Evolutionary conservation across 306 rosid species (phyloP), one percentile per base, ranked within the genome.

Genomic region (Hippophae rhamnoides): DNA sequence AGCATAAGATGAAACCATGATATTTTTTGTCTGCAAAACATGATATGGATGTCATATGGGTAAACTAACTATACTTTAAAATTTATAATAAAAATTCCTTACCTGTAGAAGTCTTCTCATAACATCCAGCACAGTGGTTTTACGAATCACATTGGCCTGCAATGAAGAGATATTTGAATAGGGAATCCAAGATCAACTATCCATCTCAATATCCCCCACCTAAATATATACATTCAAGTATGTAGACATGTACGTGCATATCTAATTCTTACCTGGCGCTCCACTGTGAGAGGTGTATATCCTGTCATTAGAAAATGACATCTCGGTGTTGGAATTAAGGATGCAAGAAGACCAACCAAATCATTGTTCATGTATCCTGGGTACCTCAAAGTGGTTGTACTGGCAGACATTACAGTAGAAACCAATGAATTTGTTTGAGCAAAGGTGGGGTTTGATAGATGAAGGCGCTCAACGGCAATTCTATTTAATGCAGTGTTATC

Each of bases 301-400:
- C 99, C 99, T 45, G 99, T 92, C 99, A 92, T 92, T 64, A 92
- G 93, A 78, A 92, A 92, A 73, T 92, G 99, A 72, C 99, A 92
- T 82, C 96, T 80, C 60, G 99, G 96, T 52, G 99, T 92, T 45
- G 96, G 96, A 80, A 92, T 92, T 65, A 92, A 72, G 38, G 99
- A 92, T 48, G 99, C 95, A 67, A 92, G 95, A 60, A 92, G 99
- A 69, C 99, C 99, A 71, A 92, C 99, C 81, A 92, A 82, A 73
- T 92, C 96, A 76, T 92, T 92, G 80, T 92, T 92, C 99, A 92
- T 92, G 86, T 92, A 92, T 52, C 99, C 99, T 59, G 99, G 96
- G 71, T 92, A 92, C 40, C 99, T 84, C 74, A 92, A 84, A 57
- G 99, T 88, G 68, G 99, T 92, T 71, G 96, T 92, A 66, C 96